Conservation (phyloP, 495 filamentous ascomycete genomes). For the Penicillium macrosclerotiorum region DNA sequence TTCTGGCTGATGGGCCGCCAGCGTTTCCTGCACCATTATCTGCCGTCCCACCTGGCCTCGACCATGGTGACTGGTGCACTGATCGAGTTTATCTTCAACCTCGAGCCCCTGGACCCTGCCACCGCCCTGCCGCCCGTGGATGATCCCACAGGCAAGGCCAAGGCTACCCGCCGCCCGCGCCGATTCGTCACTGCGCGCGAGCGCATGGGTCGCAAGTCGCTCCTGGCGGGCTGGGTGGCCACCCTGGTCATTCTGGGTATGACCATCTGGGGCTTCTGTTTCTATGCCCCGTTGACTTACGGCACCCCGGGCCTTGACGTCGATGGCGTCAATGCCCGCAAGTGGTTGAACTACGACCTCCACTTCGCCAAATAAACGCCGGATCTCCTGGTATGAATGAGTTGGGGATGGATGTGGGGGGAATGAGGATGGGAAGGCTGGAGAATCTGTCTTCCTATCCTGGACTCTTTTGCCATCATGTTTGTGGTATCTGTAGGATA, state of each 20-base stretch:
- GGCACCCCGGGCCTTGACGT: constrained; percentile 88
- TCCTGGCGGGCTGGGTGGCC: constrained; percentile 77
- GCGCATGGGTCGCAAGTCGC: constrained; percentile 74
- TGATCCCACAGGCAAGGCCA: constrained; percentile 42
- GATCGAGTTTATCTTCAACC: constrained; percentile 93
- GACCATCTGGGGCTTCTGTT: constrained; percentile 79
- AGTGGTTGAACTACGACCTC: constrained; percentile 95
- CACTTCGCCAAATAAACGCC: constrained; percentile 89
- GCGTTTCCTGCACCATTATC: constrained; percentile 74
- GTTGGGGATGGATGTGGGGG: no score
- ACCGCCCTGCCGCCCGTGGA: constrained; percentile 47
- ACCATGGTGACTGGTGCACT: constrained; percentile 94
- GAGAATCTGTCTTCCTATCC: no score
- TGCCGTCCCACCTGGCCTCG: constrained; percentile 88
- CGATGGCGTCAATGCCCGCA: constrained; percentile 75
- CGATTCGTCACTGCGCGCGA: constrained; percentile 70
- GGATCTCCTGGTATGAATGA: neutral
- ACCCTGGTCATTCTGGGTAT: constrained; percentile 62
- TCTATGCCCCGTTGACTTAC: constrained; percentile 93
- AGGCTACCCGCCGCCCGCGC: constrained; percentile 25
- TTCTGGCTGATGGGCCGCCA: constrained; percentile 77
- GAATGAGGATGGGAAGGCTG: no score
- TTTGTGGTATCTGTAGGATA: no score
- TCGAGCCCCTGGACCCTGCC: constrained; percentile 61
- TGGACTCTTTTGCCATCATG: no score